Evolutionary conservation across 1,139 yeast genomes (phyloP), one percentile per base, ranked within the genome.

Genomic region (Casaregolazyma lundiana): DNA sequence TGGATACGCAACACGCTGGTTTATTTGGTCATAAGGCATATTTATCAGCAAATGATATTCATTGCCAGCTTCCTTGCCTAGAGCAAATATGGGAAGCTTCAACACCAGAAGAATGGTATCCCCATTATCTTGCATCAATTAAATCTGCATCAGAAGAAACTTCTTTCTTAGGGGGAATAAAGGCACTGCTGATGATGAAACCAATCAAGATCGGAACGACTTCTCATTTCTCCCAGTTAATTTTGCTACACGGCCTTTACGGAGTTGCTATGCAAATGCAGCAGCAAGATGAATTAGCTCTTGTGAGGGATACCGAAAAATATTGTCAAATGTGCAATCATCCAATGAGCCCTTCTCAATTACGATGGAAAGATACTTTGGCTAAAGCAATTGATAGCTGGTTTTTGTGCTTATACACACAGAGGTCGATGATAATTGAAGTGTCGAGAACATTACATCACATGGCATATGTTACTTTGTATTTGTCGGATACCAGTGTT

Each of bases 1-100:
- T 64, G 56, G 71, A 68, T 51, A 58, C 64, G 22, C 70, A 67
- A 50, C 65, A 65, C 47, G 61, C 63, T 7, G 59, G 60, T 9
- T 64, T 73, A 8, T 64, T 64, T 48, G 61, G 65, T 9, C 66
- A 64, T 35, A 52, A 48, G 3, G 50, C 56, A 2, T 47, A 50
- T 19, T 50, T 54, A 53, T 53, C 53, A 18, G 50, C 56, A 4
- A 48, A 50, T 21, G 58, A 54, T 26, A 48, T 54, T 24, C 35
- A 45, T 22, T 50, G 50, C 38, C 51, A 50, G 34, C 46, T 54
- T 15, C 58, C 58, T 1, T 53, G 54, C 35, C 20, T 44, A 21
- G 57, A 54, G 22, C 44, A 44, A 2, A 35, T 40, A 8, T 54
- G 56, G 55, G 54, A 52, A n/a, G 53, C 55, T 0, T 44, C 36